Percentiles rank a stretch among this genome's conserved stretches.
Evolutionary conservation across 208 protist species (phyloP).

Genomic region (Vickermania spadyakhi): DNA sequence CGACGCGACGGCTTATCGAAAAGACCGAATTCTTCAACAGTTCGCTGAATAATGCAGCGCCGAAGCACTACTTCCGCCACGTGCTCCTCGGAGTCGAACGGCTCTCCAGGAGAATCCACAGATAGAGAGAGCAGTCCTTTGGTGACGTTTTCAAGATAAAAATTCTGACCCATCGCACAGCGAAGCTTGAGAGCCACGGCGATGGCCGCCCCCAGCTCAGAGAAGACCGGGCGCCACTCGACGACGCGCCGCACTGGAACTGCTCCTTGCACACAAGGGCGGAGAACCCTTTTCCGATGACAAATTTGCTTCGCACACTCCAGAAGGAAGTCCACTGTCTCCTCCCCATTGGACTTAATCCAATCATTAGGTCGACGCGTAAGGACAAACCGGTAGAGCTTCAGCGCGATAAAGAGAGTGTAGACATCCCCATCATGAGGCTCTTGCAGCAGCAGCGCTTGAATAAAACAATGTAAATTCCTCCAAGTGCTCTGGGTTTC

Average conservation of each 20-base stretch:
- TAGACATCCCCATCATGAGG: slow-evolving; percentile 35
- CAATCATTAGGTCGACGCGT: slow-evolving; percentile 19
- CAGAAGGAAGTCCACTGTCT: slow-evolving; percentile 30
- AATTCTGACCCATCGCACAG: slow-evolving; percentile 18
- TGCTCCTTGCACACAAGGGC: background rate
- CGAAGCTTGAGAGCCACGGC: slow-evolving; percentile 65
- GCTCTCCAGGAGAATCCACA: slow-evolving; percentile 8
- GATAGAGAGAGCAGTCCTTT: slow-evolving; percentile 6
- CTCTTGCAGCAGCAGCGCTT: too few relatives aligned
- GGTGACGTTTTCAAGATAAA: slow-evolving; percentile 2
- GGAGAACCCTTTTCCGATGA: too few relatives aligned
- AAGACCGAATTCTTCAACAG: slow-evolving; percentile 71
- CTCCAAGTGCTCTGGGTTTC: too few relatives aligned
- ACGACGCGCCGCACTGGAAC: background rate
- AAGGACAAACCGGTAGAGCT: slow-evolving; percentile 45
- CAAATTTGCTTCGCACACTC: slow-evolving; percentile 19
- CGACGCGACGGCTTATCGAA: slow-evolving; percentile 39
- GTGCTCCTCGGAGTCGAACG: slow-evolving; percentile 9
- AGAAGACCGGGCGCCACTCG: slow-evolving; percentile 46
- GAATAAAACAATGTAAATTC: too few relatives aligned
- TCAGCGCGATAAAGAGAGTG: slow-evolving; percentile 53
- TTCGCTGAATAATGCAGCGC: slow-evolving; percentile 12
- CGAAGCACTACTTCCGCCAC: background rate
- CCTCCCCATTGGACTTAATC: slow-evolving; percentile 5
- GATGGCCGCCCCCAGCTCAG: slow-evolving; percentile 34